phyloP scores from a whole-genome alignment of 1,284 basidiomycete genomes.

The Rhodotorula sp. region DNA sequence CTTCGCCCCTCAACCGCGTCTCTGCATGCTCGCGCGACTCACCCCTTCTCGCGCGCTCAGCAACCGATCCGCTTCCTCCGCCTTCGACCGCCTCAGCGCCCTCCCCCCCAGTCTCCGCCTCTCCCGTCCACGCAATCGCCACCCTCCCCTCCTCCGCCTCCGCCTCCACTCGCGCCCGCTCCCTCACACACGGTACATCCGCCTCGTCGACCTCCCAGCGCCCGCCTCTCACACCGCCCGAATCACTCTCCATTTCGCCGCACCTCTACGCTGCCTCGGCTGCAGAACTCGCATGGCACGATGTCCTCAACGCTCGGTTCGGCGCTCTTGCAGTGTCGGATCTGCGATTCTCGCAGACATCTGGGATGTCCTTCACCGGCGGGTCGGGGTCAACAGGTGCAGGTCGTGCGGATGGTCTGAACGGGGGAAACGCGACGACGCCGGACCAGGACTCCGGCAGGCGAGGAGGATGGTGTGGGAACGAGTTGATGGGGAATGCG shows the following conservation, averaged over 20 bases:
- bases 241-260: constrained; percentile 10
- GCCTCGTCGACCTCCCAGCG: neutral
- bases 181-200: constrained; percentile 5
- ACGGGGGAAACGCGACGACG: neutral
- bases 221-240: constrained; percentile 28
- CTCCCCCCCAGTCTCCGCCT: neutral
- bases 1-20: neutral
- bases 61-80: neutral
- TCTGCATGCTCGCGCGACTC: neutral
- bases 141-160: neutral
- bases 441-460: neutral
- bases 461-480: constrained; percentile 8
- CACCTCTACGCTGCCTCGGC: constrained; percentile 16
- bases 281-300: constrained; percentile 29
- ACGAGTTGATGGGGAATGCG: constrained; percentile 28
- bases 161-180: constrained; percentile 4
- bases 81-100: neutral
- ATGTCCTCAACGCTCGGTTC: constrained; percentile 11
- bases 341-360: neutral
- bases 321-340: neutral
- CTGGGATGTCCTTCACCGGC: constrained; percentile 1
- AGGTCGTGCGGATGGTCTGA: neutral
- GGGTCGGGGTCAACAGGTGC: neutral
- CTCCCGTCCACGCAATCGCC: neutral
- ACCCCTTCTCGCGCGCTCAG: neutral